A percentile compares a stretch with the other conserved stretches of the same genome.
phyloP scores from a whole-genome alignment of 495 filamentous ascomycete genomes.

The Penicillium samsonianum region DNA sequence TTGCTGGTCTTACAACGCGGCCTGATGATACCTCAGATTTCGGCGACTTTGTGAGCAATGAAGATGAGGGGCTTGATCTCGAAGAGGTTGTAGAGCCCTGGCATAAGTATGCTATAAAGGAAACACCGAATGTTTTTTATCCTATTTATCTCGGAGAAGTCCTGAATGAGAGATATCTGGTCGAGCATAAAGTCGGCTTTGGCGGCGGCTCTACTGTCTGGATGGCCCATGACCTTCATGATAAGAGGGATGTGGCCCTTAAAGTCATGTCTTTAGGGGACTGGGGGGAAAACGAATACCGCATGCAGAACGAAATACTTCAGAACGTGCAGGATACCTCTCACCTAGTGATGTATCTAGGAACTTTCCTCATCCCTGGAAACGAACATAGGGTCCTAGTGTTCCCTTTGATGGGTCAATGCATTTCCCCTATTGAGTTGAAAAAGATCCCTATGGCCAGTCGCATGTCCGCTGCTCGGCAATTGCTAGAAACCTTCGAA shows the following conservation, averaged over 20 bases:
- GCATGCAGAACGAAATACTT: constrained; percentile 32
- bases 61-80: constrained; percentile 17
- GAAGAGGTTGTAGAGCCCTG: constrained; percentile 15
- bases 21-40: not conserved
- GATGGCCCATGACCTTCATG: constrained; percentile 51
- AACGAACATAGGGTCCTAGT: constrained; percentile 30
- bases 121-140: constrained; percentile 13
- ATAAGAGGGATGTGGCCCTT: constrained; percentile 31
- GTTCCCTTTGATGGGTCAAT: constrained; percentile 31
- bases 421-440: constrained; percentile 17
- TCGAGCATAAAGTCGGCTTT: constrained; percentile 83
- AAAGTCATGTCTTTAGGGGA: constrained; percentile 27
- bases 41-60: constrained; percentile 16
- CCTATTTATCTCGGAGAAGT: constrained; percentile 23
- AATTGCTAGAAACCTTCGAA: constrained; percentile 30
- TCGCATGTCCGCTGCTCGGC: constrained; percentile 35
- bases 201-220: constrained; percentile 87
- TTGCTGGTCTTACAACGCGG: too few relatives aligned
- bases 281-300: constrained; percentile 22
- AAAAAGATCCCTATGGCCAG: constrained; percentile 17
- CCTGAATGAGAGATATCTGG: constrained; percentile 73
- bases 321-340: constrained; percentile 28
- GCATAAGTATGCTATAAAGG: constrained; percentile 8
- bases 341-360: constrained; percentile 26
- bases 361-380: constrained; percentile 21